Base-by-base conservation (phyloP, 257 asterid genomes). In the Jacaranda copaia region DNA sequence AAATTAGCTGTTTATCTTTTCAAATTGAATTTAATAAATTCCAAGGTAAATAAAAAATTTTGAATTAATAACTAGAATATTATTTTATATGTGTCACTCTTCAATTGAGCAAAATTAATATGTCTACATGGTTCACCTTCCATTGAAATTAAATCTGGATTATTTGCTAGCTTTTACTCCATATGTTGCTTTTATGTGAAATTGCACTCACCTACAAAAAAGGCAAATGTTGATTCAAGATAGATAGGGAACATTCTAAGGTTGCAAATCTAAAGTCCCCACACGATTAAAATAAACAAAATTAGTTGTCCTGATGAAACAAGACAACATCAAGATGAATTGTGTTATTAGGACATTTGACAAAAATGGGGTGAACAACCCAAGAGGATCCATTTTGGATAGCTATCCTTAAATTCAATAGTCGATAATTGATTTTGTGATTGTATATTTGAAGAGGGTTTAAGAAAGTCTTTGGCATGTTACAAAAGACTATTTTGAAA, bases 401-500 rank as follows among this genome's bases (percentile, higher is more conserved):
- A 10, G 48, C 68, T 39, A 9, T 14, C 73, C 49, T 25, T 32
- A 19, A 15, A 6, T 65, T 53, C 1, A 11, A 36, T 14, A 39
- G 18, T 6, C 18, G 9, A 35, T 11, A 5, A 69, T 51, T 66
- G 15, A 18, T 35, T 16, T 60, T 5, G 4, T 18, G 12, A 4
- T 46, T 45, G 3, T 14, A 32, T 57, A 9, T 16, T 46, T 6
- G 14, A 35, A 35, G 35, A 40, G 35, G 42, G 25, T 45, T 12
- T 8, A 52, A 48, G 20, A 8, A 55, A 42, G 12, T 8, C 2
- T 7, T 12, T 3, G 16, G 16, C 13, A 85, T 87, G 91, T 84
- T 80, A 18, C 83, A 85, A 70, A 87, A 83, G 68, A 87, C 89
- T 18, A 87, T 85, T 15, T 76, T 87, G 78, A 87, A 80, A 80